These are phyloP conservation scores for Torrubiellomyces zombiae DNA, from an alignment of 2,329 filamentous ascomycete species.

Conservation along the genomic window DNA sequence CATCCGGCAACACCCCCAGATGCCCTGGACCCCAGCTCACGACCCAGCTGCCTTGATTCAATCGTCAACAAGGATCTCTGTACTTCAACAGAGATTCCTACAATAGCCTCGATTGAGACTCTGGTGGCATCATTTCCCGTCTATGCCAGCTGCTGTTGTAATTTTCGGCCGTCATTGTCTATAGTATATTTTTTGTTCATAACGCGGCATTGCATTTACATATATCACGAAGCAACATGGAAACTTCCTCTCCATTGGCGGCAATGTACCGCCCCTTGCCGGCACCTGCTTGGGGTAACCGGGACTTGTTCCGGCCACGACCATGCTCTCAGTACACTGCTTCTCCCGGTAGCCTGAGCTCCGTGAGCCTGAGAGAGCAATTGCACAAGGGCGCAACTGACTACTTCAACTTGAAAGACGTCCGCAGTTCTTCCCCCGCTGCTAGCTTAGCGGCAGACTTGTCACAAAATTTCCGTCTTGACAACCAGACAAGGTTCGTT, in stretches of 20 bases:
- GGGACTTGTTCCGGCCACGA: conserved; percentile 35
- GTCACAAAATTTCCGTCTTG: conserved; percentile 92
- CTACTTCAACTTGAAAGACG: conserved; percentile 67
- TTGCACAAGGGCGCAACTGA: conserved; percentile 44
- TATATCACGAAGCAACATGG: conserved; percentile 39
- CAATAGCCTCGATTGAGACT: conserved; percentile 3
- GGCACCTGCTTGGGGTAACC: conserved; percentile 39
- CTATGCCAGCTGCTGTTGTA: background rate
- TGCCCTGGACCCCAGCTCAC: background rate
- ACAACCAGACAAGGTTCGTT: conserved; percentile 63
- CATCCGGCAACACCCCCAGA: conserved; percentile 1
- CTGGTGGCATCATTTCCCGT: background rate
- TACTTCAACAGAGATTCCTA: conserved; percentile 1
- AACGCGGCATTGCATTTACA: background rate
- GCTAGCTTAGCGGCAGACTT: conserved; percentile 83
- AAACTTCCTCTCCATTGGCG: conserved; percentile 84
- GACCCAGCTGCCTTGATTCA: no score
- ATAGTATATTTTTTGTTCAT: conserved; percentile 6
- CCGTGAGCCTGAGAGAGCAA: conserved; percentile 68
- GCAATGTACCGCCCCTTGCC: conserved; percentile 66
- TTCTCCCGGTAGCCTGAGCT: conserved; percentile 40
- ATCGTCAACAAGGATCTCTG: background rate
- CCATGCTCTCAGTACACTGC: conserved; percentile 30
- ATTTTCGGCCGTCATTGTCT: conserved; percentile 18
- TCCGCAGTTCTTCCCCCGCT: conserved; percentile 77